Evolutionary conservation across 345 rosid species (phyloP).

Genomic region (Salix suchowensis): DNA sequence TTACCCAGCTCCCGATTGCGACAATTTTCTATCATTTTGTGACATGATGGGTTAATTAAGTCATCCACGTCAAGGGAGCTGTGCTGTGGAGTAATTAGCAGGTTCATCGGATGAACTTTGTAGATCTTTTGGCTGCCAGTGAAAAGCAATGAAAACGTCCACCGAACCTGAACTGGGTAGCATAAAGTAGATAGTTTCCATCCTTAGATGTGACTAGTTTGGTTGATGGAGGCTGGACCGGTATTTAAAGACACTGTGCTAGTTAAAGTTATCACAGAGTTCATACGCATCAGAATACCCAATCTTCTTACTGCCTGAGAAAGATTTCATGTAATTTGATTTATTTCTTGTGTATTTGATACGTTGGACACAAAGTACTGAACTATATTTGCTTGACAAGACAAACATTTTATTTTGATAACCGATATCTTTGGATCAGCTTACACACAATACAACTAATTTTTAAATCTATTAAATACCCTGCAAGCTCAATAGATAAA

Average conservation of each 20-base stretch:
- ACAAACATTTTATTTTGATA: too few species aligned
- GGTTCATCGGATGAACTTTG: neutral
- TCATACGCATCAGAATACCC: neutral
- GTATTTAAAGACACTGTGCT: too few species aligned
- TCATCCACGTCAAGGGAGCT: neutral
- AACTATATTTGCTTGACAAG: too few species aligned
- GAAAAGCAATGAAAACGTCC: neutral
- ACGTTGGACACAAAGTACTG: too few species aligned
- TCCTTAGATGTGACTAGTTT: neutral
- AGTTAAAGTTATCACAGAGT: neutral
- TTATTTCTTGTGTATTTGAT: too few species aligned
- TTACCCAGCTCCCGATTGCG: neutral
- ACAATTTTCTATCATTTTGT: neutral
- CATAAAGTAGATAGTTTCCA: neutral
- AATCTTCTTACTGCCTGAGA: neutral
- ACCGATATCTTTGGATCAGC: rapidly evolving
- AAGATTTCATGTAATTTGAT: too few species aligned
- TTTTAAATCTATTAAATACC: too few species aligned
- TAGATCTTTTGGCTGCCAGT: neutral
- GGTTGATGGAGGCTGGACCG: too few species aligned
- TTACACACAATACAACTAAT: too few species aligned
- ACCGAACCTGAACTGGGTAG: neutral
- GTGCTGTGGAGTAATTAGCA: neutral
- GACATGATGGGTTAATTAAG: neutral
- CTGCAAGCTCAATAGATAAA: rapidly evolving